Conservation (phyloP, 1,139 yeast genomes). For the Geotrichum candidum region DNA sequence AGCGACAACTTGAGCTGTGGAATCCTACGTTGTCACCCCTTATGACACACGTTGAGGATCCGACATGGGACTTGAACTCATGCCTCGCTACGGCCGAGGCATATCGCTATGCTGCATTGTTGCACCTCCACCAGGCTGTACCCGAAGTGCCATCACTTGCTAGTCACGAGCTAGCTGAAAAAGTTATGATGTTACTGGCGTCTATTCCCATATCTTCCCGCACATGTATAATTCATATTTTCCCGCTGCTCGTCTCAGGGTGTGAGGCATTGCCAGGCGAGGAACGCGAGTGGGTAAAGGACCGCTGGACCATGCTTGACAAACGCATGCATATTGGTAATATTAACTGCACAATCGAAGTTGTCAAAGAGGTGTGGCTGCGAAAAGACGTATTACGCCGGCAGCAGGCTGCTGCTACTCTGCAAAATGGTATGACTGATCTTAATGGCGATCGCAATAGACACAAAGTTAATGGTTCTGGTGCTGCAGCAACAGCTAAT, state of each 20-base stretch:
- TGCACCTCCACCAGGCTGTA: constrained; percentile 61
- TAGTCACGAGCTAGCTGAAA: constrained; percentile 54
- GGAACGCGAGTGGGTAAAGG: constrained; percentile 56
- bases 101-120: constrained; percentile 51
- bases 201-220: constrained; percentile 58
- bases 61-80: constrained; percentile 51
- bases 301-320: constrained; percentile 53
- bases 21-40: constrained; percentile 41
- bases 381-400: constrained; percentile 43
- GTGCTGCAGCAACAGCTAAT: not conserved
- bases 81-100: constrained; percentile 67
- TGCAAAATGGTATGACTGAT: not conserved
- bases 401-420: constrained; percentile 6
- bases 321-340: constrained; percentile 59
- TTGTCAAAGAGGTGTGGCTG: constrained; percentile 66
- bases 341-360: constrained; percentile 58
- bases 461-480: constrained; percentile 1
- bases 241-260: constrained; percentile 57
- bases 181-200: constrained; percentile 53
- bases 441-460: not conserved
- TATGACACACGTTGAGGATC: constrained; percentile 39
- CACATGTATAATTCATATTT: constrained; percentile 53
- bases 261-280: constrained; percentile 56
- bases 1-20: constrained; percentile 49
- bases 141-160: constrained; percentile 57